Conservation (phyloP, 2,329 filamentous ascomycete genomes). For the Hawksworthiomyces lignivorus region DNA sequence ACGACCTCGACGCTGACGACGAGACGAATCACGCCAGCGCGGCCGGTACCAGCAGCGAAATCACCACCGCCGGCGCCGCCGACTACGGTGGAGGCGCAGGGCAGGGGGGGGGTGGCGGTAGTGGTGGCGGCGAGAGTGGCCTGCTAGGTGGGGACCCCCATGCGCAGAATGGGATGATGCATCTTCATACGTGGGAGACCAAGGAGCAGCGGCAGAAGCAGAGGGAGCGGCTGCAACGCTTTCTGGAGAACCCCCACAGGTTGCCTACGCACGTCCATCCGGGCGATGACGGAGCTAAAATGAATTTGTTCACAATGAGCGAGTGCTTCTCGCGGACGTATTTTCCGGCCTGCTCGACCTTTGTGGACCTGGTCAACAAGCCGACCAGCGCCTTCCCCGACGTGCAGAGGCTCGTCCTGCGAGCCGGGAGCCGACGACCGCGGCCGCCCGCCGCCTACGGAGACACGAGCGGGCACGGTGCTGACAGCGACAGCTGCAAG, state of each 20-base stretch:
- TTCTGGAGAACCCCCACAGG: not conserved
- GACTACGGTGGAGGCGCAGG: too few species aligned
- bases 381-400: conserved; percentile 24
- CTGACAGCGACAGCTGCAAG: too few species aligned
- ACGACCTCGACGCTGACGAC: not conserved
- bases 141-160: too few species aligned
- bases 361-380: conserved; percentile 53
- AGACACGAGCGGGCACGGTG: not conserved
- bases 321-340: conserved; percentile 50
- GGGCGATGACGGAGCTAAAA: conserved; percentile 34
- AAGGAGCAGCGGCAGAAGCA: too few species aligned
- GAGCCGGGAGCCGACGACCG: conserved; percentile 32
- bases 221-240: too few species aligned
- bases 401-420: conserved; percentile 40
- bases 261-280: conserved; percentile 38
- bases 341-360: conserved; percentile 42
- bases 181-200: too few species aligned
- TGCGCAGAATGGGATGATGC: too few species aligned
- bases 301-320: conserved; percentile 39
- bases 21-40: not conserved
- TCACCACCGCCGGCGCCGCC: conserved; percentile 27
- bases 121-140: too few species aligned
- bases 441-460: conserved; percentile 19
- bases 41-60: conserved; percentile 4
- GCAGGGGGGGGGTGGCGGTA: too few species aligned